These are phyloP conservation scores for Silene vulgaris DNA, from an alignment of 179 eudicot species.

Conservation along the genomic window DNA sequence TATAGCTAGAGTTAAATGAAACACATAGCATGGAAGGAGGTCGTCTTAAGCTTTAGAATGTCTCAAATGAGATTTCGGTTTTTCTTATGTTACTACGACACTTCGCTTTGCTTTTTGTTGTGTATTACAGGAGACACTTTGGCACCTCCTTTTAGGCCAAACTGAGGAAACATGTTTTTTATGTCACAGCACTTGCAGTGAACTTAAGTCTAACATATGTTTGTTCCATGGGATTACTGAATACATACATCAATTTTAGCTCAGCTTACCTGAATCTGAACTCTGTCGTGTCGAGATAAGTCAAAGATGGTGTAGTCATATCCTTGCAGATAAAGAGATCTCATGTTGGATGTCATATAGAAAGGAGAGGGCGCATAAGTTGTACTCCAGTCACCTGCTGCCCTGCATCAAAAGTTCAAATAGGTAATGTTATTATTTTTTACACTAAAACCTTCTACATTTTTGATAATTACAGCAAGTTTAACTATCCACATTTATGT, in stretches of 20 bases:
- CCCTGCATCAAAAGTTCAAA: slow-evolving; percentile 43
- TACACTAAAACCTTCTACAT: not conserved
- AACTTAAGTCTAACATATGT: not conserved
- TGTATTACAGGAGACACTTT: not conserved
- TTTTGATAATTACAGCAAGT: not conserved
- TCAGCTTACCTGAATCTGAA: slow-evolving; percentile 76
- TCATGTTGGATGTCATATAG: slow-evolving; percentile 88
- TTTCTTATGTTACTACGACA: not conserved
- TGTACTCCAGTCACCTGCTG: slow-evolving; percentile 94
- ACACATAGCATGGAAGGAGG: too few species aligned
- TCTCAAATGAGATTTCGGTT: too few species aligned
- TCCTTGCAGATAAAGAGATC: slow-evolving; percentile 85
- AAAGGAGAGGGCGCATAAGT: slow-evolving; percentile 99
- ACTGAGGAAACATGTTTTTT: too few species aligned
- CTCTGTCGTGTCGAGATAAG: slow-evolving; percentile 64
- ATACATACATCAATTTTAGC: not conserved
- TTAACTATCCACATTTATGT: not conserved
- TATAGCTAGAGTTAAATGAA: too few species aligned
- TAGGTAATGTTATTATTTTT: not conserved
- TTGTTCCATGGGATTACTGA: not conserved
- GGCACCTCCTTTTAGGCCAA: not conserved
- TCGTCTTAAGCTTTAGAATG: too few species aligned
- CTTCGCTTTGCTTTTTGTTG: not conserved
- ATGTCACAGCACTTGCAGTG: not conserved
- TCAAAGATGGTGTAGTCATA: slow-evolving; percentile 78